Evolutionary conservation across 805 yeast species (phyloP).

Genomic region (Jamesozyma jinghongensis): DNA sequence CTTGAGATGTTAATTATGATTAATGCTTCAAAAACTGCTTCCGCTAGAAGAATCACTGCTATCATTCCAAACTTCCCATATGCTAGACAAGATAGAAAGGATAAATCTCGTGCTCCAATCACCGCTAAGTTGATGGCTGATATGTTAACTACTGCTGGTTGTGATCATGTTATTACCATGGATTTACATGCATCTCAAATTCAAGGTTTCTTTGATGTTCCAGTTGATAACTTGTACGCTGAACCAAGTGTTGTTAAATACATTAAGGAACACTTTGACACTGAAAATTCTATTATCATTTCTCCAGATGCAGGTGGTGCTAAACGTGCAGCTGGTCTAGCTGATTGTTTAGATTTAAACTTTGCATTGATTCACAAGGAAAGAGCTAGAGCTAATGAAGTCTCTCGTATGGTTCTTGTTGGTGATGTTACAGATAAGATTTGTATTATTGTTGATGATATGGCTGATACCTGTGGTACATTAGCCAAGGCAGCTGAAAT

Average conservation of each 20-base stretch:
- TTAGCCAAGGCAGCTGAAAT: constrained; percentile 74
- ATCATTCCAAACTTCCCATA: constrained; percentile 80
- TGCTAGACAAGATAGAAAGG: constrained; percentile 81
- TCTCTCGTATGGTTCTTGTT: constrained; percentile 72
- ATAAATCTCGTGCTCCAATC: constrained; percentile 75
- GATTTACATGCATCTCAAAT: constrained; percentile 80
- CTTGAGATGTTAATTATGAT: constrained; percentile 69
- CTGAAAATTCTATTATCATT: constrained; percentile 57
- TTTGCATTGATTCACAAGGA: constrained; percentile 81
- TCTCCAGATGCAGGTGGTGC: constrained; percentile 92
- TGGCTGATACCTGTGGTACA: constrained; percentile 91
- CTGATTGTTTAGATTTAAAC: constrained; percentile 67
- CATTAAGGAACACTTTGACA: constrained; percentile 51
- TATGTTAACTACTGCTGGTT: constrained; percentile 73
- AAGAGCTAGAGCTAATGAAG: constrained; percentile 75
- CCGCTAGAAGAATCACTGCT: constrained; percentile 78
- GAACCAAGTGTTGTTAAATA: constrained; percentile 74
- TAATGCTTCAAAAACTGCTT: constrained; percentile 77
- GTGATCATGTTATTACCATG: constrained; percentile 80
- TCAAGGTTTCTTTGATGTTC: constrained; percentile 75
- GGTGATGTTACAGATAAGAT: constrained; percentile 73
- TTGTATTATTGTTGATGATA: constrained; percentile 74
- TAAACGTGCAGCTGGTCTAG: constrained; percentile 74
- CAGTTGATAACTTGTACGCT: constrained; percentile 79
- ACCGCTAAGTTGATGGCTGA: constrained; percentile 80